Conservation (phyloP, 2,329 filamentous ascomycete species). For the Pseudogymnoascus destructans region DNA sequence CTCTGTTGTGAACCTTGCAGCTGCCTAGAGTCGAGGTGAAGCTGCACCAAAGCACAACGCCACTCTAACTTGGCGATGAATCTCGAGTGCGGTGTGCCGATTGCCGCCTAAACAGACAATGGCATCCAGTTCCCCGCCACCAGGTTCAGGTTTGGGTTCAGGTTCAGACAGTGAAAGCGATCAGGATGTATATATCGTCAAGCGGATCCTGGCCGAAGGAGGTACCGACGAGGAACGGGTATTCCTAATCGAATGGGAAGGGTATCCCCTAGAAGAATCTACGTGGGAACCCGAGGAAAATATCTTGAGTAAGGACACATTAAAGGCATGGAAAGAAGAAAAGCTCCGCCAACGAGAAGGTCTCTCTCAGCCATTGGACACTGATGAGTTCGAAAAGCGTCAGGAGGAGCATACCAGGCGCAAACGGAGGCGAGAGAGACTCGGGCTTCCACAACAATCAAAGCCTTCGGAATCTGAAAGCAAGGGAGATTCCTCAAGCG, state of each 20-base stretch:
- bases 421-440: not conserved
- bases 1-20: not conserved
- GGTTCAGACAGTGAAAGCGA: not conserved
- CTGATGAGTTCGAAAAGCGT: conserved; percentile 13
- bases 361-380: conserved; percentile 17
- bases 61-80: not conserved
- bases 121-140: not conserved
- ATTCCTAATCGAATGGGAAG: conserved; percentile 54
- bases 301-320: conserved; percentile 28
- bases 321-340: conserved; percentile 24
- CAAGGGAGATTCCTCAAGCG: conserved; percentile 17
- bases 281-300: conserved; percentile 39
- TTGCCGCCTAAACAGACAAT: not conserved
- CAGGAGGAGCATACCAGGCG: conserved; percentile 13
- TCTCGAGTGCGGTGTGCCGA: not conserved
- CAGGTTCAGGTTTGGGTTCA: not conserved
- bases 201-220: conserved; percentile 39
- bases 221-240: conserved; percentile 24
- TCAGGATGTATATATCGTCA: conserved; percentile 28
- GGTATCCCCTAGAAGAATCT: conserved; percentile 41
- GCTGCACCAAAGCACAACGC: not conserved
- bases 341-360: conserved; percentile 16
- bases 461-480: conserved; percentile 13
- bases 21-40: not conserved
- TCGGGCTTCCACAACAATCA: not conserved